Percentiles rank a stretch among this genome's conserved stretches.
These are phyloP conservation scores for Pontederia paniculata DNA, from an alignment of 176 grass and related monocot species.

Conservation along the genomic window DNA sequence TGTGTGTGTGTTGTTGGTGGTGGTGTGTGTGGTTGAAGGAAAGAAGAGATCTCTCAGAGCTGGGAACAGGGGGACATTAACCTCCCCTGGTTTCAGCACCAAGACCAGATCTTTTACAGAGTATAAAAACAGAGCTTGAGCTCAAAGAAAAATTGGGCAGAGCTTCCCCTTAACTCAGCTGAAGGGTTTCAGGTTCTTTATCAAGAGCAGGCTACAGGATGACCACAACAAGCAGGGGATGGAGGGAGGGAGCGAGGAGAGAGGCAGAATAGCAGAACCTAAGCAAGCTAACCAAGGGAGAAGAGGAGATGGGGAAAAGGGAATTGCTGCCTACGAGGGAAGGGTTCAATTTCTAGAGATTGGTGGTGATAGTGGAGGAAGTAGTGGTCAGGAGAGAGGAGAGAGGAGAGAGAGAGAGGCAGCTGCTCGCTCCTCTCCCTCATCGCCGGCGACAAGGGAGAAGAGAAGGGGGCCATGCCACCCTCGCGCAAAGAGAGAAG, in stretches of 20 bases:
- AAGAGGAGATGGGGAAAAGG: conserved; percentile 64
- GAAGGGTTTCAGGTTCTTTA: neutral
- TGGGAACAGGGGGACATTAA: conserved; percentile 7
- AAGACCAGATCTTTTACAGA: neutral
- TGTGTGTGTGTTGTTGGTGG: neutral
- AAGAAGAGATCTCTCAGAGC: neutral
- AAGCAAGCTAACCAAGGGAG: conserved; percentile 28
- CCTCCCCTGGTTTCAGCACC: conserved; percentile 1
- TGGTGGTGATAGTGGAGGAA: neutral
- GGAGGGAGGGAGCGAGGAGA: neutral
- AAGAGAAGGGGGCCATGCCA: too few relatives aligned
- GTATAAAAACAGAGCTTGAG: neutral
- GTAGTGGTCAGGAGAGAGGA: neutral
- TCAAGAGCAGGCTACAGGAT: neutral
- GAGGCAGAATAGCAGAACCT: conserved; percentile 1
- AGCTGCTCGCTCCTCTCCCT: too few relatives aligned
- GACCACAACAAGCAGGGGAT: neutral
- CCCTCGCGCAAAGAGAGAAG: too few relatives aligned
- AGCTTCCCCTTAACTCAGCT: conserved; percentile 18
- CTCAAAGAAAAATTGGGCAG: conserved; percentile 27
- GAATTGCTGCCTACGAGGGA: conserved; percentile 55
- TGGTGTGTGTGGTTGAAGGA: neutral
- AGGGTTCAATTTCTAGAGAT: conserved; percentile 59
- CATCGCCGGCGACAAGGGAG: too few relatives aligned
- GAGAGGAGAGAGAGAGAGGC: too few relatives aligned